phyloP scores from a whole-genome alignment of 768 basidiomycete species.

The Termitomyces heimii region DNA sequence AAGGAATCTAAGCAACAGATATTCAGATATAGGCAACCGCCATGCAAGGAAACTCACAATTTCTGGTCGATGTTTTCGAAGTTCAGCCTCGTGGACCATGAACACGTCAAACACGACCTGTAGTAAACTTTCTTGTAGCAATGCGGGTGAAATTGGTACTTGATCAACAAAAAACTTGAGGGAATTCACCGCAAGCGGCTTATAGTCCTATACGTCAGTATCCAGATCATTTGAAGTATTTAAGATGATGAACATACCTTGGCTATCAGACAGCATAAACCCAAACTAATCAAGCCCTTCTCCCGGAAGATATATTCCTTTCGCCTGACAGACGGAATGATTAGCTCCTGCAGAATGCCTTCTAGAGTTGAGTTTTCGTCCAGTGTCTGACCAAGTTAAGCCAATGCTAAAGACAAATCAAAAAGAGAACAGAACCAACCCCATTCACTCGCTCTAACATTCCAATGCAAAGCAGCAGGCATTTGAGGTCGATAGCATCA shows the following conservation, averaged over 20 bases:
- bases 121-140: slow-evolving; percentile 64
- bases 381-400: slow-evolving; percentile 38
- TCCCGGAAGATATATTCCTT: slow-evolving; percentile 65
- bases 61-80: slow-evolving; percentile 20
- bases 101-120: slow-evolving; percentile 81
- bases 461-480: slow-evolving; percentile 71
- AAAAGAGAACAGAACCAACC: slow-evolving; percentile 42
- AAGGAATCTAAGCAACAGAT: slow-evolving; percentile 12
- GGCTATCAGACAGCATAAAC: slow-evolving; percentile 72
- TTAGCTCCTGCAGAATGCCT: slow-evolving; percentile 70
- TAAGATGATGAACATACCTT: slow-evolving; percentile 31
- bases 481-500: slow-evolving; percentile 67
- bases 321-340: slow-evolving; percentile 78
- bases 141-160: slow-evolving; percentile 53
- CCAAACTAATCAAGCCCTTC: slow-evolving; percentile 63
- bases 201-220: not conserved
- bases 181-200: slow-evolving; percentile 27
- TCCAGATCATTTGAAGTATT: not conserved
- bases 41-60: slow-evolving; percentile 13
- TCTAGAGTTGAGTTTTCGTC: slow-evolving; percentile 68
- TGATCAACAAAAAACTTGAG: slow-evolving; percentile 65
- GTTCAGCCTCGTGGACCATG: slow-evolving; percentile 71
- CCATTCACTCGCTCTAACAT: slow-evolving; percentile 85
- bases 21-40: not conserved
- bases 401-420: not conserved